These are phyloP conservation scores for Acaromyces ingoldii DNA, from an alignment of 1,284 basidiomycete species.

Conservation along the genomic window DNA sequence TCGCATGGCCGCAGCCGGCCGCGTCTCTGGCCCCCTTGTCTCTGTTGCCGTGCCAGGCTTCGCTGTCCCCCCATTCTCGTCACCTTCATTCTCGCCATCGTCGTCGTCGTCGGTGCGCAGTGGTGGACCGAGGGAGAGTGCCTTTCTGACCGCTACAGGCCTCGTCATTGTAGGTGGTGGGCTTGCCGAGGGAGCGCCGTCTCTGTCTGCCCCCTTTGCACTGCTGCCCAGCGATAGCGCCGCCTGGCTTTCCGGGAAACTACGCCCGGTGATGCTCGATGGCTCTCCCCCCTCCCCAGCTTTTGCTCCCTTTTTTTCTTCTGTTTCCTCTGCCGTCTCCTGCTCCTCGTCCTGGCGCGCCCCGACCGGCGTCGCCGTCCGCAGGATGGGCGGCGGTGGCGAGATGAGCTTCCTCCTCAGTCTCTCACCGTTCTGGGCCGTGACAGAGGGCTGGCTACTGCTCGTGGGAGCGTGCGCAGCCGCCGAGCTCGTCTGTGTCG, in stretches of 20 bases:
- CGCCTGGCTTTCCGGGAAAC: no score
- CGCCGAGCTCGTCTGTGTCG: no score
- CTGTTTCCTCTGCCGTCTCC: not conserved
- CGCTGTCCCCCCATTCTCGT: no score
- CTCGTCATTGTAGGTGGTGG: not conserved
- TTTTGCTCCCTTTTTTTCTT: no score
- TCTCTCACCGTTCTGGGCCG: not conserved
- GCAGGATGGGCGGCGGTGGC: conserved; percentile 1
- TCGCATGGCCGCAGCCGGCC: not conserved
- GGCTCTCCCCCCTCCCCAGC: no score
- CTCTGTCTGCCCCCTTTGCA: no score
- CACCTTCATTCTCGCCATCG: no score
- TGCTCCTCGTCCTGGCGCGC: not conserved
- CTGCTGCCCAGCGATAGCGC: no score
- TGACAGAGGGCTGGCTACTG: no score
- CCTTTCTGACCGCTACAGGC: conserved; percentile 3
- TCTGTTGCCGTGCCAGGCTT: not conserved
- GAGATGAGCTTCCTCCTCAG: conserved; percentile 2
- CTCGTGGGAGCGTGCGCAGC: no score
- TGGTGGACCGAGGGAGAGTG: not conserved
- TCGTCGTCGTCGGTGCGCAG: not conserved
- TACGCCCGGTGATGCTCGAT: no score
- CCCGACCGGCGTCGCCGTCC: not conserved
- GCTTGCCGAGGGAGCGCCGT: not conserved
- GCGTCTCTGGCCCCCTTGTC: not conserved